Conservation (phyloP, 225 moss, liverwort and hornwort species). For the Ulota crispa region DNA sequence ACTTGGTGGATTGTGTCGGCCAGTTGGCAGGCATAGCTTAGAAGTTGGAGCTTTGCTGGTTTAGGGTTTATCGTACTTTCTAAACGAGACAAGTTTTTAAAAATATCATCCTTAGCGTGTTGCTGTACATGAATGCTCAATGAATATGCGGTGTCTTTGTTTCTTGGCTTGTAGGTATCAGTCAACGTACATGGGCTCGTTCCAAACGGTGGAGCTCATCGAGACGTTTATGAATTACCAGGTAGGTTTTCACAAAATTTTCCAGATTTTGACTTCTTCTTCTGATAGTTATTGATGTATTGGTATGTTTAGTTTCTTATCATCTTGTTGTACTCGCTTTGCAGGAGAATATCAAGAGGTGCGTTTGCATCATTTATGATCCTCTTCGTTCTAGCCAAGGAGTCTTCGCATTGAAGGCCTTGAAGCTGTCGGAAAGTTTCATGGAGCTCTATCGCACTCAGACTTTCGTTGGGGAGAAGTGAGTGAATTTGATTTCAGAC, state of each 20-base stretch:
- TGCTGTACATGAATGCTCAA: not conserved
- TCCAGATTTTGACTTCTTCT: not conserved
- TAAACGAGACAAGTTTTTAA: not conserved
- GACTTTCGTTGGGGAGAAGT: conserved; percentile 87
- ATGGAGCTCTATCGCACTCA: conserved; percentile 81
- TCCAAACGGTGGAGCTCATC: conserved; percentile 85
- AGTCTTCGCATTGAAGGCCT: conserved; percentile 75
- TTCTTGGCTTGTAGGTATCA: conserved; percentile 65
- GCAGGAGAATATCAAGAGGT: conserved; percentile 93
- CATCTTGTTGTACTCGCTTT: not conserved
- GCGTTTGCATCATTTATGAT: conserved; percentile 86
- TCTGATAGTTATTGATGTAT: not conserved
- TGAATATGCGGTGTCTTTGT: not conserved
- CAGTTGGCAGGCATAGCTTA: not conserved
- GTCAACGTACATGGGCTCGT: conserved; percentile 96
- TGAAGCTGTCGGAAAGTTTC: conserved; percentile 74
- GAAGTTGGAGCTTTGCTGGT: not conserved
- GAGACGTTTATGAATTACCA: conserved; percentile 93
- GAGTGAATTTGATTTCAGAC: not conserved
- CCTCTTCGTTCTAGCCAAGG: conserved; percentile 84
- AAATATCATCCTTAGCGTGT: not conserved
- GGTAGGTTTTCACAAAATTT: conserved; percentile 34
- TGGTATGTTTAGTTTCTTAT: not conserved
- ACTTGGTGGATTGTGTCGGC: not conserved
- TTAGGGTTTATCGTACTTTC: not conserved